Percentiles rank a stretch among this genome's conserved stretches.
Conservation (phyloP, 768 basidiomycete species). For the Russula lepida region DNA sequence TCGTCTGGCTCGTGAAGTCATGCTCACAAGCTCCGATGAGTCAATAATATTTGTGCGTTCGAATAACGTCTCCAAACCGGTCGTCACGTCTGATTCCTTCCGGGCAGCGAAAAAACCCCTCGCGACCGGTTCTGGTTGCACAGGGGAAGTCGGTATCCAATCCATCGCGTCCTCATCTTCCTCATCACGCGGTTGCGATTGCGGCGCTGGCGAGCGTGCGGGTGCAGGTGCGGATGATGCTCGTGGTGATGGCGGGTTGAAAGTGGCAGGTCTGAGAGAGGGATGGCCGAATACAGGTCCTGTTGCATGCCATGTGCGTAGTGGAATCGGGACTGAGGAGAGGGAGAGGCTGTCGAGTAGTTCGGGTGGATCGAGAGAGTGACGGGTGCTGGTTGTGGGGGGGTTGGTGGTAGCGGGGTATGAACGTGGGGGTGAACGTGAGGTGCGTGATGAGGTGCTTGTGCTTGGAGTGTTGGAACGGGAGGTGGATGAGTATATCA, state of each 20-base stretch:
- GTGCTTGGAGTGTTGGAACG: slow-evolving; percentile 22
- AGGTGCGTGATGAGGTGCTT: slow-evolving; percentile 29
- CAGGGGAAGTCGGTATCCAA: slow-evolving; percentile 50
- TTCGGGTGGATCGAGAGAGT: slow-evolving; percentile 39
- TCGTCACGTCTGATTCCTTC: slow-evolving; percentile 3
- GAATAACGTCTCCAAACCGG: slow-evolving; percentile 18
- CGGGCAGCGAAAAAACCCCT: background rate
- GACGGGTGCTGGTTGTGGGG: slow-evolving; percentile 16
- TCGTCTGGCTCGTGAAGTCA: background rate
- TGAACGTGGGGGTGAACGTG: slow-evolving; percentile 33
- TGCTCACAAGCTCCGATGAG: background rate
- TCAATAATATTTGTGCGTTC: slow-evolving; percentile 18
- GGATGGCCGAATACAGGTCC: slow-evolving; percentile 64
- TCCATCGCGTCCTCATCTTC: slow-evolving; percentile 44
- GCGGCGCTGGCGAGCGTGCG: background rate
- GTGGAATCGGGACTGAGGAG: slow-evolving; percentile 52
- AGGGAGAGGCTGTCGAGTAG: slow-evolving; percentile 49
- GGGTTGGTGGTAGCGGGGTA: background rate
- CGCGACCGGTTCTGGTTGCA: background rate
- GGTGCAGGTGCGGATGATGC: slow-evolving; percentile 2
- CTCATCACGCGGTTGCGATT: slow-evolving; percentile 23
- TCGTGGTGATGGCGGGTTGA: slow-evolving; percentile 15
- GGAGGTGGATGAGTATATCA: slow-evolving; percentile 50
- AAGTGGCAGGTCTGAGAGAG: slow-evolving; percentile 40
- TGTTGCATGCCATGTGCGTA: slow-evolving; percentile 21